Conservation (phyloP, 345 rosid species). For the Linum lewisii region DNA sequence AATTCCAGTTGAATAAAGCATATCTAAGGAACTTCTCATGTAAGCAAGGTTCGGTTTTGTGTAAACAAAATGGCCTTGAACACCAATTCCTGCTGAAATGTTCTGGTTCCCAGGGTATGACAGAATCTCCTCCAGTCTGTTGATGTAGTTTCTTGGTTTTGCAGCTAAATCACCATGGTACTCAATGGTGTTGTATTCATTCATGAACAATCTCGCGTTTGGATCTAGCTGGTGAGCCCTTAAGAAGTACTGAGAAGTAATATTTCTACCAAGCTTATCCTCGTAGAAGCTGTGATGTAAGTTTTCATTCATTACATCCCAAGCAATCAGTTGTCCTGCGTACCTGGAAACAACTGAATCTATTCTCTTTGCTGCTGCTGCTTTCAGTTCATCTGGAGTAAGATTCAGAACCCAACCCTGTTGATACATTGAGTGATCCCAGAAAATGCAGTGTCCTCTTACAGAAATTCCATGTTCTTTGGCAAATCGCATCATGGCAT, state of each 20-base stretch:
- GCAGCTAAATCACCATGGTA: constrained; percentile 22
- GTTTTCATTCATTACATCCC: constrained; percentile 90
- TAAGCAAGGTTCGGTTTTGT: constrained; percentile 56
- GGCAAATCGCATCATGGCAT: constrained; percentile 50
- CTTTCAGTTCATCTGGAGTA: constrained; percentile 24
- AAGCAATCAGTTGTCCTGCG: constrained; percentile 46
- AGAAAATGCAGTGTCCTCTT: constrained; percentile 75
- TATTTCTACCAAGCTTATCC: constrained; percentile 53
- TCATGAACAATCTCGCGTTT: constrained; percentile 45
- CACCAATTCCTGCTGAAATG: constrained; percentile 49
- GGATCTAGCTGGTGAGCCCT: constrained; percentile 44
- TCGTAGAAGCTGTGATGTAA: constrained; percentile 69
- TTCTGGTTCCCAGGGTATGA: constrained; percentile 38
- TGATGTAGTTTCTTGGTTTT: constrained; percentile 28
- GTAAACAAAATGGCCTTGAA: constrained; percentile 57
- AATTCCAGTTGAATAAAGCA: constrained; percentile 42
- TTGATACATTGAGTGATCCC: constrained; percentile 57
- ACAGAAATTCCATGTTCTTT: constrained; percentile 35
- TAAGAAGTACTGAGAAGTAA: constrained; percentile 38
- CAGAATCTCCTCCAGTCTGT: constrained; percentile 38
- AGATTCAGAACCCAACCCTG: constrained; percentile 58
- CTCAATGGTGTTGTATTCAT: constrained; percentile 73
- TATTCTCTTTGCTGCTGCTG: constrained; percentile 40
- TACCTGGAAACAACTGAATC: constrained; percentile 62
- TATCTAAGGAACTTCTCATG: constrained; percentile 64